A percentile compares a stretch with the other conserved stretches of the same genome.
Conservation (phyloP, 257 asterid species). For the Ajuga chamaepitys region DNA sequence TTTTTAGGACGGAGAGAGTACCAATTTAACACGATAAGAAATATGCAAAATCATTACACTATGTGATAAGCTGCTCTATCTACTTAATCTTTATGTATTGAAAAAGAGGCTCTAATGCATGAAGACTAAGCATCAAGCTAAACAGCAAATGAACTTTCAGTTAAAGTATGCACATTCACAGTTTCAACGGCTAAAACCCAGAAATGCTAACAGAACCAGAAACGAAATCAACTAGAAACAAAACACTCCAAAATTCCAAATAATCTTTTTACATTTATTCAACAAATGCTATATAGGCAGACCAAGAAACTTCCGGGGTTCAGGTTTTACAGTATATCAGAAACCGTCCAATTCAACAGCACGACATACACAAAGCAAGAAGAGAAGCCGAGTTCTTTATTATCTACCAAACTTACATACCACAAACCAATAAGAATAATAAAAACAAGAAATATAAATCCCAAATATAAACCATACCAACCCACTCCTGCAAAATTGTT, state of each 20-base stretch:
- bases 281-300: conserved; percentile 25
- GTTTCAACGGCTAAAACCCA: neutral
- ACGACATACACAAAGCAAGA: conserved; percentile 22
- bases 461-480: conserved; percentile 38
- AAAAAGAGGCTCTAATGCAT: too few species aligned
- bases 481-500: conserved; percentile 74
- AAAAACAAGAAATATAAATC: conserved; percentile 24
- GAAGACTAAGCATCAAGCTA: too few species aligned
- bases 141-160: too few species aligned
- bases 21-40: too few species aligned
- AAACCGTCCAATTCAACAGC: conserved; percentile 28
- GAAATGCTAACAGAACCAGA: neutral
- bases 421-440: conserved; percentile 52
- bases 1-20: too few species aligned
- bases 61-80: too few species aligned
- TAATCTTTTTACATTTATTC: conserved; percentile 18
- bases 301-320: conserved; percentile 19
- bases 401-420: conserved; percentile 48
- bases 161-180: neutral
- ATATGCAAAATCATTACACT: too few species aligned
- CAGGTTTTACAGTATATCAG: conserved; percentile 45
- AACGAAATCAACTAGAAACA: neutral
- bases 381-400: conserved; percentile 33
- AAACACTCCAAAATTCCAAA: neutral
- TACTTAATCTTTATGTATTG: too few species aligned